Conservation (phyloP, 768 basidiomycete species). For the Tulasnella sp. region DNA sequence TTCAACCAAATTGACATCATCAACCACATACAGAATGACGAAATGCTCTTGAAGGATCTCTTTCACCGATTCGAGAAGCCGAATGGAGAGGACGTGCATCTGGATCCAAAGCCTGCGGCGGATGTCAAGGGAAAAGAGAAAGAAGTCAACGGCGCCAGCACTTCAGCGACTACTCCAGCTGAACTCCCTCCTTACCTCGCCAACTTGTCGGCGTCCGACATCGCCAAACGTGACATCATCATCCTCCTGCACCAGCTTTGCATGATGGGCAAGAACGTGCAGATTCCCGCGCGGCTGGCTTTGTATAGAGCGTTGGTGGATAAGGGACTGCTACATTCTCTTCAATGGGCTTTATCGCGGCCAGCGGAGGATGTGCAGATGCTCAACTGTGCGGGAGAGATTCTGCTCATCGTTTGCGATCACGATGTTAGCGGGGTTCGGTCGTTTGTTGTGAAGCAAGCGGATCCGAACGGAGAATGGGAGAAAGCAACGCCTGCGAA, state of each 20-base stretch:
- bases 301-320: constrained; percentile 87
- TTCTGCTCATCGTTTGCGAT: constrained; percentile 79
- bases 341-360: constrained; percentile 85
- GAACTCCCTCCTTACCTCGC: not conserved
- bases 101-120: constrained; percentile 4
- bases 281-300: constrained; percentile 75
- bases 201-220: not conserved
- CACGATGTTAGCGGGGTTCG: constrained; percentile 87
- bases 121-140: constrained; percentile 29
- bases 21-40: constrained; percentile 76
- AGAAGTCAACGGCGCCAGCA: constrained; percentile 36
- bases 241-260: constrained; percentile 87
- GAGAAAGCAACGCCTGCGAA: not conserved
- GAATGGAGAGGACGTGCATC: constrained; percentile 11
- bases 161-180: not conserved
- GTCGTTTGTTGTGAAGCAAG: constrained; percentile 77
- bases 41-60: constrained; percentile 68
- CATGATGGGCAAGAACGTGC: constrained; percentile 95
- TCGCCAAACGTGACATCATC: constrained; percentile 67
- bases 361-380: constrained; percentile 56
- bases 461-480: constrained; percentile 34
- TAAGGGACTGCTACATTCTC: constrained; percentile 80
- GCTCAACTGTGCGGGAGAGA: constrained; percentile 79
- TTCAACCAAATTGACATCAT: constrained; percentile 99
- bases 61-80: constrained; percentile 60